These are phyloP conservation scores for Phoenix roebelenii DNA, from an alignment of 176 grass and related monocot species.

Conservation along the genomic window DNA sequence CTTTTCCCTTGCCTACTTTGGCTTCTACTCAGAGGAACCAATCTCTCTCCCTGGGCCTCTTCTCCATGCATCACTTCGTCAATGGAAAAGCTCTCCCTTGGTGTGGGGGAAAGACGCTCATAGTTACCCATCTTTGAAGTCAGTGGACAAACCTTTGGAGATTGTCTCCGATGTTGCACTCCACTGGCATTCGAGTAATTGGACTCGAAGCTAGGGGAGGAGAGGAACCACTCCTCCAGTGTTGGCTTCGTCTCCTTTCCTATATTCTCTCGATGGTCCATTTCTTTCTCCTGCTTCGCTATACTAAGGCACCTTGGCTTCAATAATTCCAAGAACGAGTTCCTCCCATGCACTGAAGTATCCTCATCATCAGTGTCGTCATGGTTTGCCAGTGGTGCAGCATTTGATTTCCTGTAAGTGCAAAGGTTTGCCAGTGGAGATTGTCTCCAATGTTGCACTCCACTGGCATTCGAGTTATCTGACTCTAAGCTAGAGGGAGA, in stretches of 20 bases:
- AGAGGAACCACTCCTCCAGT: slow-evolving; percentile 2
- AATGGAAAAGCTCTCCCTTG: not conserved
- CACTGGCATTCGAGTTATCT: too few relatives aligned
- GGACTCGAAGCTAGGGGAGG: not conserved
- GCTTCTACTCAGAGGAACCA: not conserved
- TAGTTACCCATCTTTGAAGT: not conserved
- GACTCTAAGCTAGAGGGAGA: not conserved
- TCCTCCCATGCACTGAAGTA: too few relatives aligned
- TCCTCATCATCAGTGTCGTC: not conserved
- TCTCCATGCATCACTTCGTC: not conserved
- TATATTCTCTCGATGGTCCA: not conserved
- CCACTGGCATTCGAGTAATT: too few relatives aligned
- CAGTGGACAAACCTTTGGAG: slow-evolving; percentile 8
- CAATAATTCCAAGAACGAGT: not conserved
- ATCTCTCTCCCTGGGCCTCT: too few relatives aligned
- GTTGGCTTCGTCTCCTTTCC: not conserved
- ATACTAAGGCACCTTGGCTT: not conserved
- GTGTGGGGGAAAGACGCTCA: not conserved
- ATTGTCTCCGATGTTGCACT: not conserved
- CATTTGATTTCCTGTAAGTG: not conserved
- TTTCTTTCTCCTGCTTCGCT: not conserved
- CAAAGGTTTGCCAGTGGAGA: not conserved
- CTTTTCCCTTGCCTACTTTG: not conserved
- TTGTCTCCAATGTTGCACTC: too few relatives aligned
- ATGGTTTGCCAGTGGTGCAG: not conserved